Percentiles rank a stretch among this genome's conserved stretches.
These are phyloP conservation scores for Mucor sp. DNA, from an alignment of 371 early-diverging fungal species.

Conservation along the genomic window DNA sequence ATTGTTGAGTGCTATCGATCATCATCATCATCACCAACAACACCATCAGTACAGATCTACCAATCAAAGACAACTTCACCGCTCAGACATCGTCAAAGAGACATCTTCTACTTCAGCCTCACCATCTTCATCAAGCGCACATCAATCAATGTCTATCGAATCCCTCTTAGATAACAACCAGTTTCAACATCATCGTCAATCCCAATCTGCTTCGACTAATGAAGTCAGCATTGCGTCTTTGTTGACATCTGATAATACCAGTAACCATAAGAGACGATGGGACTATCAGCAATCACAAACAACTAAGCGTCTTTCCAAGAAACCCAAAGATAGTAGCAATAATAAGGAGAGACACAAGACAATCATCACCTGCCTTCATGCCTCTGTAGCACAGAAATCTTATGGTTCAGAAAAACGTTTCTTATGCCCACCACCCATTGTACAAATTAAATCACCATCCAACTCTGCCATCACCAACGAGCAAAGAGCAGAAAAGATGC, in stretches of 20 bases:
- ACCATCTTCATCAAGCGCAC: neutral
- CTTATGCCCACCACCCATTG: slow-evolving; percentile 84
- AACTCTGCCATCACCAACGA: slow-evolving; percentile 39
- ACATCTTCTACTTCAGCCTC: slow-evolving; percentile 1
- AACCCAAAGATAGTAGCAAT: neutral
- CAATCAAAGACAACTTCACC: neutral
- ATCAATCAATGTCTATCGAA: slow-evolving; percentile 35
- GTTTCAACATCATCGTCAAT: slow-evolving; percentile 12
- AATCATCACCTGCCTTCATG: slow-evolving; percentile 65
- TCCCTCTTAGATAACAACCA: slow-evolving; percentile 24
- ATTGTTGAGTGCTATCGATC: slow-evolving; percentile 25
- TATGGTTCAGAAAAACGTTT: slow-evolving; percentile 90
- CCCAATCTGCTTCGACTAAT: slow-evolving; percentile 14
- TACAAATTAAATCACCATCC: slow-evolving; percentile 31
- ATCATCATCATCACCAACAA: neutral
- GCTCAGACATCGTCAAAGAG: neutral
- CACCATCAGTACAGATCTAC: neutral
- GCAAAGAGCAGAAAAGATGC: slow-evolving; percentile 37
- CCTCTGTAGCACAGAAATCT: slow-evolving; percentile 84
- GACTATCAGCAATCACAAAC: slow-evolving; percentile 6
- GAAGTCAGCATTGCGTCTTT: slow-evolving; percentile 23
- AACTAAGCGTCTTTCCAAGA: neutral
- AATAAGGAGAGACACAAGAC: slow-evolving; percentile 30
- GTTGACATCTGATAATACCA: slow-evolving; percentile 17
- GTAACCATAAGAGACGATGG: slow-evolving; percentile 19